A percentile compares a stretch with the other conserved stretches of the same genome.
Conservation (phyloP, 2,329 filamentous ascomycete species). For the Paraphoma sp. region DNA sequence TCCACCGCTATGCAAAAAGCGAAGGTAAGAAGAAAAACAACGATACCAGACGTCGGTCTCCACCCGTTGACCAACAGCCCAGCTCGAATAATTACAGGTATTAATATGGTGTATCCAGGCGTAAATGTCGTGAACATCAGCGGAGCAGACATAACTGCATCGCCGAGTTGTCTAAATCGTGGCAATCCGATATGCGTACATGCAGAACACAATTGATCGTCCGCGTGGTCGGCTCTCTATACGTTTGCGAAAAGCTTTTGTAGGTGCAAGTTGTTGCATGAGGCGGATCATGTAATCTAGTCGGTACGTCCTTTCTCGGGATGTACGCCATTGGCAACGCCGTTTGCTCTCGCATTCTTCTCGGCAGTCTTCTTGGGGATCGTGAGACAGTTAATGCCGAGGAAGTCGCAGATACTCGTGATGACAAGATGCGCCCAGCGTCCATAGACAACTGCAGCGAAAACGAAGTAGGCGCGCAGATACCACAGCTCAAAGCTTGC, state of each 20-base stretch:
- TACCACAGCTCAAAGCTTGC: constrained; percentile 76
- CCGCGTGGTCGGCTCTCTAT: constrained; percentile 2
- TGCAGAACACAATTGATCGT: constrained; percentile 3
- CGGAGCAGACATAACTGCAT: constrained; percentile 1
- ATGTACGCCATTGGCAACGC: constrained; percentile 32
- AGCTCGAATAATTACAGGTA: constrained; percentile 5
- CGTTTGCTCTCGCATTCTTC: constrained; percentile 35
- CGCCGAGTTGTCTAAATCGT: constrained; percentile 3
- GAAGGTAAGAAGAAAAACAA: not conserved
- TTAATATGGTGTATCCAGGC: constrained; percentile 7
- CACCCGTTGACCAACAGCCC: not conserved
- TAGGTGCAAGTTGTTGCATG: not conserved
- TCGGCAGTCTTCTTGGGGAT: constrained; percentile 60
- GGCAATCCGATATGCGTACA: not conserved
- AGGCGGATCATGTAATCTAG: constrained; percentile 15
- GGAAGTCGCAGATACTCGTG: constrained; percentile 85
- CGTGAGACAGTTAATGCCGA: constrained; percentile 94
- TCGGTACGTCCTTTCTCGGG: constrained; percentile 43
- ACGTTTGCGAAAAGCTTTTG: not conserved
- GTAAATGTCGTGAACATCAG: constrained; percentile 5
- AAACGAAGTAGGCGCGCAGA: constrained; percentile 82
- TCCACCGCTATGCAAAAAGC: not conserved
- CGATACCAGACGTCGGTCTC: not conserved
- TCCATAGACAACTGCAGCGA: constrained; percentile 85
- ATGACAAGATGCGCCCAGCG: constrained; percentile 93